Conservation (phyloP, 139 green algal species). For the Chlamydomonas eustigma region DNA sequence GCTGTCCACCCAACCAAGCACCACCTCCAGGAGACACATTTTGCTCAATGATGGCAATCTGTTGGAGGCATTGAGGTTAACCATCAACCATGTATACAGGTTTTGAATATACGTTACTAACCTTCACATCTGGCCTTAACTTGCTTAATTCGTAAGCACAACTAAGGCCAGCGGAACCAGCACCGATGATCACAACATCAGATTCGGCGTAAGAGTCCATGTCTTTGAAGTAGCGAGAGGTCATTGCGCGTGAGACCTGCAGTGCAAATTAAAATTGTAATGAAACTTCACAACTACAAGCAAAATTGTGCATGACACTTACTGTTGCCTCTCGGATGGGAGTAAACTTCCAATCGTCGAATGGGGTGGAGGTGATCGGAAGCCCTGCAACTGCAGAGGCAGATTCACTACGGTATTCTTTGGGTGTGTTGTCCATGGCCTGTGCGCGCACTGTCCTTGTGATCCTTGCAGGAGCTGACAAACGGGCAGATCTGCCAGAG, state of each 20-base stretch:
- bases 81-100: not conserved
- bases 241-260: constrained; percentile 84
- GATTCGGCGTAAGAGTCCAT: constrained; percentile 80
- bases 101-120: constrained; percentile 25
- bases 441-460: not conserved
- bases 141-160: constrained; percentile 95
- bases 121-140: constrained; percentile 81
- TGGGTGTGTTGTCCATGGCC: not conserved
- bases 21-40: constrained; percentile 70
- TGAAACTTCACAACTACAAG: too few species aligned
- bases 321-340: constrained; percentile 71
- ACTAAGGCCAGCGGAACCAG: constrained; percentile 76
- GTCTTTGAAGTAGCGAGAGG: constrained; percentile 88
- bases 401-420: not conserved
- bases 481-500: not conserved
- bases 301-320: constrained; percentile 11
- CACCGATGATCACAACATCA: constrained; percentile 71
- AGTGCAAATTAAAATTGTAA: not conserved
- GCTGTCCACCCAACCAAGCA: constrained; percentile 94
- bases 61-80: not conserved
- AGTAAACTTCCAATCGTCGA: constrained; percentile 66
- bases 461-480: not conserved
- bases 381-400: not conserved
- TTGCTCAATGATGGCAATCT: constrained; percentile 89
- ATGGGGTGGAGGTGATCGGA: constrained; percentile 35